A percentile compares a stretch with the other conserved stretches of the same genome.
These are phyloP conservation scores for Mortierella sp. DNA, from an alignment of 371 early-diverging fungal genomes.

Conservation along the genomic window DNA sequence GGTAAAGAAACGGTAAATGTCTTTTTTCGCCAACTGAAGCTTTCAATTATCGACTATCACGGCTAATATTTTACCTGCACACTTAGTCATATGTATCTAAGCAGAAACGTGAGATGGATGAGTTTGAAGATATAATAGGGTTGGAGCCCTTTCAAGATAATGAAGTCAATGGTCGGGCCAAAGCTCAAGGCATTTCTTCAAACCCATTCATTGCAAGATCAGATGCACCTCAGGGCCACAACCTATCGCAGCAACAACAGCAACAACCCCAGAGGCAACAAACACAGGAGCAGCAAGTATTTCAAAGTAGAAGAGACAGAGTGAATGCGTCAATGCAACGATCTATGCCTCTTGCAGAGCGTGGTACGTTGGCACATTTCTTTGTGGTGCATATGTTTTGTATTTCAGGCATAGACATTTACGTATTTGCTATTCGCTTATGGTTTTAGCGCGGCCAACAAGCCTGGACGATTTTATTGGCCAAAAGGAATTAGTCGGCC, in stretches of 20 bases:
- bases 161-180: not conserved
- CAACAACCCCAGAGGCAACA: not conserved
- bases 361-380: slow-evolving; percentile 23
- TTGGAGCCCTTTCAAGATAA: slow-evolving; percentile 4
- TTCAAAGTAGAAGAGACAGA: slow-evolving; percentile 25
- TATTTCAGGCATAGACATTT: not conserved
- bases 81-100: slow-evolving; percentile 30
- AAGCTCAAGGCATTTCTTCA: not conserved
- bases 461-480: slow-evolving; percentile 78
- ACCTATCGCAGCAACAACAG: not conserved
- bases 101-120: slow-evolving; percentile 28
- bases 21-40: not conserved
- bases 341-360: slow-evolving; percentile 54
- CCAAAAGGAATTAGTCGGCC: slow-evolving; percentile 78
- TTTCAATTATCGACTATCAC: not conserved
- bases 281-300: not conserved
- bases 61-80: not conserved
- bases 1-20: slow-evolving; percentile 16
- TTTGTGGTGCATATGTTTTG: not conserved
- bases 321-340: slow-evolving; percentile 35
- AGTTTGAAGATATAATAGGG: slow-evolving; percentile 20
- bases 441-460: slow-evolving; percentile 69
- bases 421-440: not conserved
- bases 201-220: not conserved
- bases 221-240: not conserved